phyloP scores from a whole-genome alignment of 164 flowering plant genomes.

The Stephania japonica region DNA sequence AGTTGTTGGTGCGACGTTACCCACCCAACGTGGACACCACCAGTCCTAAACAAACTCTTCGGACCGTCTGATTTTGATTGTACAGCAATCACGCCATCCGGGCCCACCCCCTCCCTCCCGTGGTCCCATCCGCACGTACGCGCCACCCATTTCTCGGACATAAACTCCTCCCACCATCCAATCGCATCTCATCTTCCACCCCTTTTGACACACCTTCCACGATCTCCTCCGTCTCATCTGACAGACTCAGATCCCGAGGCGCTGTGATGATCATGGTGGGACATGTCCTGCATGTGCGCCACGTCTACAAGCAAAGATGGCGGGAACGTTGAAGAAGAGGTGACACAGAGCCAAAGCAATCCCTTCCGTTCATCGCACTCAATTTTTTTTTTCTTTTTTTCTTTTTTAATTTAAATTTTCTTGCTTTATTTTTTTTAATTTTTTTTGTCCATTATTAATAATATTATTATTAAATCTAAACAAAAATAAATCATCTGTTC shows the following conservation, averaged over 20 bases:
- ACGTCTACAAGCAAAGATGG: constrained; percentile 1
- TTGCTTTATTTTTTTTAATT: constrained; percentile 5
- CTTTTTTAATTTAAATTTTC: neutral
- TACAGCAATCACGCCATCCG: neutral
- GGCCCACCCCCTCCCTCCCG: neutral
- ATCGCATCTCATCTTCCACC: neutral
- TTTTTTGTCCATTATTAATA: neutral
- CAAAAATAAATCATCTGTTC: neutral
- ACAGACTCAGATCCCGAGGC: no score
- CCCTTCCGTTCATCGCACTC: constrained; percentile 21
- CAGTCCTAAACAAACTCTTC: neutral
- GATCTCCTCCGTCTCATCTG: no score
- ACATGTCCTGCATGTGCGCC: neutral
- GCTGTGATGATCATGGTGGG: neutral
- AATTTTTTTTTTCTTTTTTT: constrained; percentile 9
- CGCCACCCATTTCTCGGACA: neutral
- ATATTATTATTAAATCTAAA: no score
- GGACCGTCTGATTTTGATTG: neutral
- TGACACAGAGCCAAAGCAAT: neutral
- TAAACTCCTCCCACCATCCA: neutral
- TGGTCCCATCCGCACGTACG: neutral
- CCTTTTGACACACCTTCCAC: neutral
- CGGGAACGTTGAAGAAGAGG: neutral
- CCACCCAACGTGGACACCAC: neutral
- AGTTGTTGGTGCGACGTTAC: no score